Evolutionary conservation across 2,329 filamentous ascomycete species (phyloP).

Genomic region (Fusarium scirpi): DNA sequence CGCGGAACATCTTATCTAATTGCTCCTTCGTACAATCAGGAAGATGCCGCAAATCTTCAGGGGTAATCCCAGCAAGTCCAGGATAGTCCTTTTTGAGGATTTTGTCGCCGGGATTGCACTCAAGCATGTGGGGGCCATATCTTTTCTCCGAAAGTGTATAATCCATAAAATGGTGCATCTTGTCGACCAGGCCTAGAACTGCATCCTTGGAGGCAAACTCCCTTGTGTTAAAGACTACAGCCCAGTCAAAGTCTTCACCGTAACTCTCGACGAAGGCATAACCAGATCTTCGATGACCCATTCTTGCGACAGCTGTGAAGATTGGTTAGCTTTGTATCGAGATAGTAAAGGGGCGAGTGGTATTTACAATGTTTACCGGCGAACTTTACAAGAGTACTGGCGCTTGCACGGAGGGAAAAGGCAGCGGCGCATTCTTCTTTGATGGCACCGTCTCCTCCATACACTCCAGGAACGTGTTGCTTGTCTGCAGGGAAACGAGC

Average conservation of each 20-base stretch:
- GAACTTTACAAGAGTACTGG: slow-evolving; percentile 28
- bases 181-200: slow-evolving; percentile 20
- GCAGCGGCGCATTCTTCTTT: slow-evolving; percentile 36
- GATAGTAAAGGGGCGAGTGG: accelerated
- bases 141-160: background rate
- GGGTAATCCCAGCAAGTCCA: background rate
- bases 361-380: slow-evolving; percentile 20
- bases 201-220: slow-evolving; percentile 12
- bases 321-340: background rate
- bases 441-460: slow-evolving; percentile 33
- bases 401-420: slow-evolving; percentile 32
- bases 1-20: background rate
- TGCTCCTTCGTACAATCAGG: background rate
- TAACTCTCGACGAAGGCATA: slow-evolving; percentile 8
- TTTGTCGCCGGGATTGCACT: background rate
- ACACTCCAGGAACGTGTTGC: slow-evolving; percentile 3
- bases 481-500: slow-evolving; percentile 4
- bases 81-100: background rate
- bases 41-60: background rate
- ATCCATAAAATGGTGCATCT: background rate
- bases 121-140: background rate
- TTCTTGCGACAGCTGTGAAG: slow-evolving; percentile 15
- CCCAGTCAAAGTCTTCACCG: slow-evolving; percentile 15
- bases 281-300: background rate
- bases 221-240: slow-evolving; percentile 31